Evolutionary conservation across 2,329 filamentous ascomycete species (phyloP).

Genomic region (Zymoseptoria brevis): DNA sequence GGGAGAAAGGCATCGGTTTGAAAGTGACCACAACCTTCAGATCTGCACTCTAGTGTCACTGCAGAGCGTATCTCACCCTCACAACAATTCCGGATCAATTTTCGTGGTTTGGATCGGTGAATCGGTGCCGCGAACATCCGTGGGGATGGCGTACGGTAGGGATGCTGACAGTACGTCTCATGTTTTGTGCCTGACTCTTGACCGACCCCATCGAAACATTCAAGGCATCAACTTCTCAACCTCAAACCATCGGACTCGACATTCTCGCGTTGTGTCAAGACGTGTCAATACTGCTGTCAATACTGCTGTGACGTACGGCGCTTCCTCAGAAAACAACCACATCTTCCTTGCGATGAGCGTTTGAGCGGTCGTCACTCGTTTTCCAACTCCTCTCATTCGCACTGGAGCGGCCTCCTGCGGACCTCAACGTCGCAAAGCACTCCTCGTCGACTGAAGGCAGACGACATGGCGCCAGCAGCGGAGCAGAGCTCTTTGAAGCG

Average conservation of each 20-base stretch:
- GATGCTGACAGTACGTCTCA: not conserved
- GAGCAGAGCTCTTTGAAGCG: conserved; percentile 85
- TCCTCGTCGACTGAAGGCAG: not conserved
- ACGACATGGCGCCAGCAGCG: conserved; percentile 21
- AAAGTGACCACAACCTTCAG: not conserved
- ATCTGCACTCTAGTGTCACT: not conserved
- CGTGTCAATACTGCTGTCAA: not conserved
- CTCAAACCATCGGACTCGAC: not conserved
- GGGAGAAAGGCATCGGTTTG: conserved; percentile 80
- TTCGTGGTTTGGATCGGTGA: not conserved
- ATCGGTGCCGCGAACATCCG: not conserved
- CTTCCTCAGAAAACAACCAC: not conserved
- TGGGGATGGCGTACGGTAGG: not conserved
- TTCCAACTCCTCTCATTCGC: not conserved
- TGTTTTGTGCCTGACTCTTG: not conserved
- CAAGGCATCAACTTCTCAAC: not conserved
- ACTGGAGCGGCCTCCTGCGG: not conserved
- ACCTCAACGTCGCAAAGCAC: not conserved
- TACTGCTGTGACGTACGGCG: not conserved
- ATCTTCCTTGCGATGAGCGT: not conserved
- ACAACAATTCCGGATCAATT: not conserved
- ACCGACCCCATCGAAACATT: not conserved
- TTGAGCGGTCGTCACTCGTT: not conserved
- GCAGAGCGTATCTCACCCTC: too few relatives aligned
- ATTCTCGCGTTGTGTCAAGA: not conserved